These are phyloP conservation scores for Phaeomoniella chlamydospora DNA, from an alignment of 2,329 filamentous ascomycete genomes.

Conservation along the genomic window DNA sequence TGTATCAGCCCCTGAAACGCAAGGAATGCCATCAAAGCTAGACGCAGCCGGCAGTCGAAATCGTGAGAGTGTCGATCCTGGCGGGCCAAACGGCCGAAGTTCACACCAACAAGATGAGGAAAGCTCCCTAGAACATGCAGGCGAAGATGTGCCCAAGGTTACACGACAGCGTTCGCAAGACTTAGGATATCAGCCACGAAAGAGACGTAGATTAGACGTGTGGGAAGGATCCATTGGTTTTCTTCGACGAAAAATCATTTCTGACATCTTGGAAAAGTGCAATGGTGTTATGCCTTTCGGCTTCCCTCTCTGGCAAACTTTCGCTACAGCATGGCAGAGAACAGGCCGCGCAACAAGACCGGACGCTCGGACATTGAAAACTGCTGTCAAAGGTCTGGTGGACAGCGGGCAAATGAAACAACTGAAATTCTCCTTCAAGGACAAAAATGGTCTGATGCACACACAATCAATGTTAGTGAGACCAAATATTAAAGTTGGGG, in stretches of 20 bases:
- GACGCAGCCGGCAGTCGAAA: too few species aligned
- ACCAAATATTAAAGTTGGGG: constrained; percentile 27
- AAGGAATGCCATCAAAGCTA: not conserved
- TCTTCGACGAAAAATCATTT: constrained; percentile 33
- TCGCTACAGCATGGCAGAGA: constrained; percentile 37
- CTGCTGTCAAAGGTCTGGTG: constrained; percentile 34
- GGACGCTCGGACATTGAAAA: constrained; percentile 36
- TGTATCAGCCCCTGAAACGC: not conserved
- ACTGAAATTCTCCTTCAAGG: constrained; percentile 35
- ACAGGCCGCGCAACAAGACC: constrained; percentile 27
- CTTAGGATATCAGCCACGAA: not conserved
- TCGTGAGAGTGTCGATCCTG: not conserved
- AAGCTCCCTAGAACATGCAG: not conserved
- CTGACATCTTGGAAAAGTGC: constrained; percentile 38
- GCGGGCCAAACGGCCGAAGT: not conserved
- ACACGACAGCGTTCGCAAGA: not conserved
- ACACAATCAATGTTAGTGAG: constrained; percentile 36
- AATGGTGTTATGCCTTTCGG: constrained; percentile 41
- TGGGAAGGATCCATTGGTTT: constrained; percentile 27
- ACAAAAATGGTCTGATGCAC: constrained; percentile 30
- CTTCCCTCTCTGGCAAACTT: constrained; percentile 40
- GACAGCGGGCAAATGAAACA: constrained; percentile 36
- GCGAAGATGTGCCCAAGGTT: not conserved
- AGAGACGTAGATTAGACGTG: constrained; percentile 6
- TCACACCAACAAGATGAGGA: not conserved